A percentile compares a stretch with the other conserved stretches of the same genome.
Conservation (phyloP, 2,329 filamentous ascomycete species). For the Scleromitrula shiraiana region DNA sequence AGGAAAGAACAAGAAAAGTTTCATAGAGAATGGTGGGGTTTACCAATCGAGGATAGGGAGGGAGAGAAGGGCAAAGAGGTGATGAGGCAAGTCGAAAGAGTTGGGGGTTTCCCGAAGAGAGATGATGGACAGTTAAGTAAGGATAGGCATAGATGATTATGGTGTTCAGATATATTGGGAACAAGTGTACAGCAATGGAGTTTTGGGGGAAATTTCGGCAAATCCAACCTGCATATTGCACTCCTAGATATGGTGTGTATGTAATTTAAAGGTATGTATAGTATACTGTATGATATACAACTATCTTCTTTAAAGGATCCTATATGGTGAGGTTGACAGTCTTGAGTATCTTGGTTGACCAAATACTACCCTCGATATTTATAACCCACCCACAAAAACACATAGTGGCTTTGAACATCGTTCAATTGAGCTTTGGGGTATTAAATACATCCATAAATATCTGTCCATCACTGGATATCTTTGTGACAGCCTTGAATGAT, state of each 20-base stretch:
- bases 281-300: constrained; percentile 11
- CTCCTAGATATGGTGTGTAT: constrained; percentile 11
- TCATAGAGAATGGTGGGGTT: constrained; percentile 59
- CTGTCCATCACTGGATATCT: no score
- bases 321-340: neutral
- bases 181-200: constrained; percentile 11
- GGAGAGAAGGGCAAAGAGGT: constrained; percentile 47
- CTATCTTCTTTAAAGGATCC: constrained; percentile 6
- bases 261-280: constrained; percentile 17
- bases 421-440: no score
- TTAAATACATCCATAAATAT: no score
- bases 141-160: constrained; percentile 28
- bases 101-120: constrained; percentile 45
- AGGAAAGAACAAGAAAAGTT: constrained; percentile 57
- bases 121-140: constrained; percentile 30
- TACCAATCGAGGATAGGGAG: constrained; percentile 50
- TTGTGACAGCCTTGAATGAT: no score
- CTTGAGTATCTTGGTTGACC: neutral
- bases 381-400: no score
- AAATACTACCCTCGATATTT: neutral
- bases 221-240: constrained; percentile 12
- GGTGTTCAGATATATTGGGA: neutral
- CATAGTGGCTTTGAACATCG: no score
- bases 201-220: constrained; percentile 18
- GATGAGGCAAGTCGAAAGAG: constrained; percentile 45